Percentiles rank a stretch among this genome's conserved stretches.
These are phyloP conservation scores for Cutaneotrichosporon cavernicola DNA, from an alignment of 1,284 basidiomycete species.

Conservation along the genomic window DNA sequence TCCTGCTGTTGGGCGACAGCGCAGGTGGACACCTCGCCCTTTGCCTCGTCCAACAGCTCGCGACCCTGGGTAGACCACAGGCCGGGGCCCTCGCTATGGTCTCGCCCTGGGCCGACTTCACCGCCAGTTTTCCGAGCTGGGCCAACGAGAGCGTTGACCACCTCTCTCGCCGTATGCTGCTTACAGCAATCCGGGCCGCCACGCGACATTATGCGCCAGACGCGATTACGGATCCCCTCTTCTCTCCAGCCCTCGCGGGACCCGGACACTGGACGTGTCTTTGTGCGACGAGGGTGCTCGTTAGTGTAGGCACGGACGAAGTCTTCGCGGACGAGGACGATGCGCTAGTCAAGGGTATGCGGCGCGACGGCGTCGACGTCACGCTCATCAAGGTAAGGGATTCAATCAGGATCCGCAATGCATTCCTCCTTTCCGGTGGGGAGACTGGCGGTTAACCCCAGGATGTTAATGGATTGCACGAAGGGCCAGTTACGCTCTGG, in stretches of 20 bases:
- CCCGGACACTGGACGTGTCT: conserved; percentile 28
- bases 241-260: conserved; percentile 29
- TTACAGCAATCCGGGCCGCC: conserved; percentile 18
- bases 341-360: conserved; percentile 34
- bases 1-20: conserved; percentile 25
- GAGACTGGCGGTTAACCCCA: background rate
- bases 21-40: conserved; percentile 25
- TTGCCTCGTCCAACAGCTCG: conserved; percentile 19
- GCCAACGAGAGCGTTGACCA: conserved; percentile 14
- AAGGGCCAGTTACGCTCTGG: background rate
- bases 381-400: conserved; percentile 15
- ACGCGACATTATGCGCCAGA: conserved; percentile 24
- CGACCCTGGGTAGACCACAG: conserved; percentile 27
- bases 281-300: conserved; percentile 28
- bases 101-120: conserved; percentile 62
- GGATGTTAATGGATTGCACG: conserved; percentile 5
- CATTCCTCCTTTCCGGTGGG: background rate
- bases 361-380: conserved; percentile 36
- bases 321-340: conserved; percentile 38
- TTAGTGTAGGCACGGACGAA: conserved; percentile 44
- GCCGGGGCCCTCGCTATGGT: conserved; percentile 59
- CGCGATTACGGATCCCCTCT: conserved; percentile 18
- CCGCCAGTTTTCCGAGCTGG: conserved; percentile 25
- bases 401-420: background rate
- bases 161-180: conserved; percentile 17